A percentile compares a stretch with the other conserved stretches of the same genome.
Conservation (phyloP, 2,329 filamentous ascomycete species). For the Alternaria arbusti region DNA sequence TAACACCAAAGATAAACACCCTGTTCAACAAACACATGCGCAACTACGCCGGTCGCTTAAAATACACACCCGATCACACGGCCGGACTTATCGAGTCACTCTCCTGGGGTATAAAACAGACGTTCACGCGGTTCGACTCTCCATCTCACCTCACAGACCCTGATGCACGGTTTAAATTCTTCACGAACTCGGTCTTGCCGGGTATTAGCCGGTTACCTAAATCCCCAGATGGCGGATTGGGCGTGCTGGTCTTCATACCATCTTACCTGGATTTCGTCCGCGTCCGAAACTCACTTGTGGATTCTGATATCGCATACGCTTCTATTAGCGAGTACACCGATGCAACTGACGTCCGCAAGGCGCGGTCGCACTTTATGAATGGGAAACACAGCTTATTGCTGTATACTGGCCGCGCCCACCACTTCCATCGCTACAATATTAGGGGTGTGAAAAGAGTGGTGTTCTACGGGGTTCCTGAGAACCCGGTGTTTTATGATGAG, state of each 20-base stretch:
- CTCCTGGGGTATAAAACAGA: constrained; percentile 77
- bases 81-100: constrained; percentile 74
- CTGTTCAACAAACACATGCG: constrained; percentile 77
- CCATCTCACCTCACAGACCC: constrained; percentile 75
- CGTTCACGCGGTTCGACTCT: constrained; percentile 85
- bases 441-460: constrained; percentile 83
- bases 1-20: constrained; percentile 86
- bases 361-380: constrained; percentile 83
- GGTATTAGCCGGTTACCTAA: constrained; percentile 72
- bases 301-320: constrained; percentile 74
- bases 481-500: constrained; percentile 81
- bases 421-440: constrained; percentile 88
- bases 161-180: constrained; percentile 89
- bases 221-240: constrained; percentile 60
- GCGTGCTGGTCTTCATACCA: constrained; percentile 87
- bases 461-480: constrained; percentile 90
- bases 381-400: constrained; percentile 83
- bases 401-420: constrained; percentile 95
- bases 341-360: constrained; percentile 77
- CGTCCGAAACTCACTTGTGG: constrained; percentile 89
- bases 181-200: constrained; percentile 81
- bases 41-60: constrained; percentile 81
- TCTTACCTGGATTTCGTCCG: constrained; percentile 95
- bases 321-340: constrained; percentile 88
- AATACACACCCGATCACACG: constrained; percentile 70